Conservation (phyloP, 83 land plant species). For the Isoetes engelmannii region DNA sequence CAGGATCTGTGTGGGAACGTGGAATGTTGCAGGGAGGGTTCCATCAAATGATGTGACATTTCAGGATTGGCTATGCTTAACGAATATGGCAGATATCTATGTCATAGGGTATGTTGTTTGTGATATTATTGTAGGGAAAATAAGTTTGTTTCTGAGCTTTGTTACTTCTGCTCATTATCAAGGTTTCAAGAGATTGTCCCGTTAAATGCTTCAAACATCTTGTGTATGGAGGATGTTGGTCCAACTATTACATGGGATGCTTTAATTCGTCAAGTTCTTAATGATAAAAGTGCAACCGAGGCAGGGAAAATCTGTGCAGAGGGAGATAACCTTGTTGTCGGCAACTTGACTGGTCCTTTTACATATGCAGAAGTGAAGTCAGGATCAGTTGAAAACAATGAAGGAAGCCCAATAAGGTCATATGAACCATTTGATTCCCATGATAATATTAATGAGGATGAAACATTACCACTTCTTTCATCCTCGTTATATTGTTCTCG, state of each 20-base stretch:
- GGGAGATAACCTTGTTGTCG: too few species aligned
- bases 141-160: not conserved
- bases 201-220: conserved; percentile 78
- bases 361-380: too few species aligned
- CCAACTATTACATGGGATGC: conserved; percentile 74
- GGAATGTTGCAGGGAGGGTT: conserved; percentile 90
- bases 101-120: conserved; percentile 61
- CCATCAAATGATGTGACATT: conserved; percentile 60
- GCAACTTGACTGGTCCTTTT: too few species aligned
- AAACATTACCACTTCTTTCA: too few species aligned
- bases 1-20: conserved; percentile 73
- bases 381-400: too few species aligned
- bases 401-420: too few species aligned
- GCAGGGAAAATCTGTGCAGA: too few species aligned
- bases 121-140: not conserved
- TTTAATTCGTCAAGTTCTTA: conserved; percentile 57
- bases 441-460: too few species aligned
- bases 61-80: conserved; percentile 66
- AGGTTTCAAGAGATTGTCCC: conserved; percentile 96
- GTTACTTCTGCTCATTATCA: not conserved
- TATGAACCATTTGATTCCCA: too few species aligned
- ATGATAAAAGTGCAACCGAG: conserved; percentile 20
- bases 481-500: too few species aligned
- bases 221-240: conserved; percentile 78
- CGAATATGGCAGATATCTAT: conserved; percentile 80